Percentiles rank a stretch among this genome's conserved stretches.
These are phyloP conservation scores for Ceratocystis smalleyi DNA, from an alignment of 2,329 filamentous ascomycete genomes.

Conservation along the genomic window DNA sequence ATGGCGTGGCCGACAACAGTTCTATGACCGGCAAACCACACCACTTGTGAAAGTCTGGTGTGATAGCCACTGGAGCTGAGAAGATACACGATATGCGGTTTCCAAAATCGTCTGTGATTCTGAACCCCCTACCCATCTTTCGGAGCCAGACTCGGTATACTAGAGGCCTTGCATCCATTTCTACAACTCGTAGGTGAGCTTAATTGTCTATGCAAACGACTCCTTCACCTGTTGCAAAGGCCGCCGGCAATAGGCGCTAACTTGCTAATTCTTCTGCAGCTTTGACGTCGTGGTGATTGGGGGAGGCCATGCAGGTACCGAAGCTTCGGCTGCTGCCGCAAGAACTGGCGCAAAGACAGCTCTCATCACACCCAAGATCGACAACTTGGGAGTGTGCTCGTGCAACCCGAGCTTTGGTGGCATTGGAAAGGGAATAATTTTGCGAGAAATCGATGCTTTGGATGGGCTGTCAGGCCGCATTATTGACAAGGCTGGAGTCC, in stretches of 20 bases:
- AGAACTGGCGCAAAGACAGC: constrained; percentile 77
- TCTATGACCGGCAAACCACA: no score
- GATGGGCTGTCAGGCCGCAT: constrained; percentile 79
- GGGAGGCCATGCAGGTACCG: constrained; percentile 86
- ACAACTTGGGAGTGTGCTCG: constrained; percentile 86
- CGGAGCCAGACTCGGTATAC: neutral
- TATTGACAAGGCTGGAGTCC: constrained; percentile 86
- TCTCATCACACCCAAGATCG: constrained; percentile 71
- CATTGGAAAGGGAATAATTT: constrained; percentile 95
- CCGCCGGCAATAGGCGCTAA: neutral
- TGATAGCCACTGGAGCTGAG: neutral
- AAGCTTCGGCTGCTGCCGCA: constrained; percentile 83
- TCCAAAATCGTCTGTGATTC: neutral
- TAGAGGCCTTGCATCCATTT: constrained; percentile 9
- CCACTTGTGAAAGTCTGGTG: neutral
- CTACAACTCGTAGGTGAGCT: neutral
- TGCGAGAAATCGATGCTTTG: constrained; percentile 86
- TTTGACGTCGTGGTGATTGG: constrained; percentile 89
- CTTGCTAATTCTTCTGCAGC: constrained; percentile 26
- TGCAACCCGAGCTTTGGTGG: constrained; percentile 96
- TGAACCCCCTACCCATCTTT: neutral
- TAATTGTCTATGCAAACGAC: neutral
- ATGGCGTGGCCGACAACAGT: neutral
- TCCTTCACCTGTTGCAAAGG: neutral
- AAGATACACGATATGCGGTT: constrained; percentile 2